A percentile compares a stretch with the other conserved stretches of the same genome.
phyloP scores from a whole-genome alignment of 371 early-diverging fungal genomes.

The Actinomucor elegans region DNA sequence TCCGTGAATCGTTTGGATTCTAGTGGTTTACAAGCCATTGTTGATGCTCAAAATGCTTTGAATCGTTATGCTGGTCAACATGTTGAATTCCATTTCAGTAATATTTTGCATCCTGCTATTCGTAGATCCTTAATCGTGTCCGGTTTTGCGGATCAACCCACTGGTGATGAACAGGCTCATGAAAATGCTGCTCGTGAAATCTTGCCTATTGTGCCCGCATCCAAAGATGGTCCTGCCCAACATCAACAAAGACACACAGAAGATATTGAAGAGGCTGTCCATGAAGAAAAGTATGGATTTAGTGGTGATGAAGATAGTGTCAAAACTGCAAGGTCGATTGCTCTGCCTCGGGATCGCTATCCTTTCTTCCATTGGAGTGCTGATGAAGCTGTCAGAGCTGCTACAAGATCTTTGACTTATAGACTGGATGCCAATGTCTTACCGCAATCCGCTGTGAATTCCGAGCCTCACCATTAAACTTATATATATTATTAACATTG shows the following conservation, averaged over 20 bases:
- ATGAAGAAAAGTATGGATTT: neutral
- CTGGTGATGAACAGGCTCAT: neutral
- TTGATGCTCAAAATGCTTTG: constrained; percentile 54
- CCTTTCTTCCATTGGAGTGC: constrained; percentile 53
- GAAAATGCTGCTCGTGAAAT: constrained; percentile 20
- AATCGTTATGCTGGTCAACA: constrained; percentile 56
- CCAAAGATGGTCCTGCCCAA: constrained; percentile 32
- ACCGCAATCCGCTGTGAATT: neutral
- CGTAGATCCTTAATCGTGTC: constrained; percentile 40
- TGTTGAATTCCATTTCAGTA: constrained; percentile 55
- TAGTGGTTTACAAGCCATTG: constrained; percentile 63
- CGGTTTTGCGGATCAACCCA: constrained; percentile 43
- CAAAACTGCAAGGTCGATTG: constrained; percentile 18
- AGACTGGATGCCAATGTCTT: too few relatives aligned
- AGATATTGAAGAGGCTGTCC: neutral
- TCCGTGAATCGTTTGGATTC: constrained; percentile 65
- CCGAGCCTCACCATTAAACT: neutral
- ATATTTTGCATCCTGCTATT: constrained; percentile 38
- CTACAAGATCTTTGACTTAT: constrained; percentile 11
- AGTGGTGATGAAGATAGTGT: constrained; percentile 15
- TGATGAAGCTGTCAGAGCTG: constrained; percentile 46
- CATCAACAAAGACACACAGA: neutral
- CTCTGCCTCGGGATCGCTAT: constrained; percentile 37
- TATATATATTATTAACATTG: too few relatives aligned
- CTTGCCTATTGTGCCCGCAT: constrained; percentile 44